These are phyloP conservation scores for Thielaviopsis populi DNA, from an alignment of 2,329 filamentous ascomycete species.

Conservation along the genomic window DNA sequence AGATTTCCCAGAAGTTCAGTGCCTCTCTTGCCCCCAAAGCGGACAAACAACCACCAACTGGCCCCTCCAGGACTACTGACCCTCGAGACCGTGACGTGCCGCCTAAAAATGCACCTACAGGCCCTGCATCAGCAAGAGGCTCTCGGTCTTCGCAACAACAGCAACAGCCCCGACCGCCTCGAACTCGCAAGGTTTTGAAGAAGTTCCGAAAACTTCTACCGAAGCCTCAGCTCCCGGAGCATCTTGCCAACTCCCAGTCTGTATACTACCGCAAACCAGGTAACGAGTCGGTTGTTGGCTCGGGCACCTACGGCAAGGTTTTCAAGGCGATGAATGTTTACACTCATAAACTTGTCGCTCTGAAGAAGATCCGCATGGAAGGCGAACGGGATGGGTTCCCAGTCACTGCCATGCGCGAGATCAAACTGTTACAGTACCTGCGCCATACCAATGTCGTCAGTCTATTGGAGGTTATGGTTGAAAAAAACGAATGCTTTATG, in stretches of 20 bases:
- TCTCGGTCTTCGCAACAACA: slow-evolving; percentile 9
- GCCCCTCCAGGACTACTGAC: slow-evolving; percentile 21
- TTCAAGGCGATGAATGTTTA: slow-evolving; percentile 93
- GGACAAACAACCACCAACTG: slow-evolving; percentile 25
- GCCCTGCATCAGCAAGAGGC: slow-evolving; percentile 36
- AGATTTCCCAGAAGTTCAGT: slow-evolving; percentile 55
- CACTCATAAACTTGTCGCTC: slow-evolving; percentile 64
- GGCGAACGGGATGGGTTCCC: slow-evolving; percentile 83
- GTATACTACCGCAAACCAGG: slow-evolving; percentile 91
- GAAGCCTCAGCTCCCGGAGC: slow-evolving; percentile 53
- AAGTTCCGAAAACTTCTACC: slow-evolving; percentile 56
- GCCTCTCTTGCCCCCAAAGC: slow-evolving; percentile 28
- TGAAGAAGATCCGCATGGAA: slow-evolving; percentile 90
- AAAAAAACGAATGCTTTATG: slow-evolving; percentile 98
- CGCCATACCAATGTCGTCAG: slow-evolving; percentile 71
- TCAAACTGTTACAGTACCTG: slow-evolving; percentile 79
- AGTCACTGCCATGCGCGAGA: slow-evolving; percentile 78
- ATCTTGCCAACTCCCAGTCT: slow-evolving; percentile 66
- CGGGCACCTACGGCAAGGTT: slow-evolving; percentile 89
- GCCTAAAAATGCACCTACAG: slow-evolving; percentile 36
- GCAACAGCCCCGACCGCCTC: slow-evolving; percentile 28
- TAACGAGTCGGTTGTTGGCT: slow-evolving; percentile 93
- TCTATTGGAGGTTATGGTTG: slow-evolving; percentile 88
- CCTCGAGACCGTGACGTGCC: slow-evolving; percentile 28
- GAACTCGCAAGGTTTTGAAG: slow-evolving; percentile 50